phyloP scores from a whole-genome alignment of 305 asterid genomes.

The Rubia balearica region DNA sequence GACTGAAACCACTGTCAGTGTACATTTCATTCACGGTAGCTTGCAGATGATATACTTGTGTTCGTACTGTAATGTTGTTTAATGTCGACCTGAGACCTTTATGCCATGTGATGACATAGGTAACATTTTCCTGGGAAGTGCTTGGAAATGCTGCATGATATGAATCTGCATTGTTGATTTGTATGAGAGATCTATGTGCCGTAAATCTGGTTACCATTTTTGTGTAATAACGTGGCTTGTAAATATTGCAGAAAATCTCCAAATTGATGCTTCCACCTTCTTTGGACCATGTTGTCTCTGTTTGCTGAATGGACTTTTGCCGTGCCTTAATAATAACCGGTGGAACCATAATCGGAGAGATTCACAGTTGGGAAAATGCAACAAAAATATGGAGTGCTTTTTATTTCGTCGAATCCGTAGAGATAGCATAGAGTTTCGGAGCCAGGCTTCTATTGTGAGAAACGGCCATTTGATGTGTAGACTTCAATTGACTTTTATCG shows the following conservation, averaged over 20 bases:
- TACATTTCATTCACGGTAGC: not conserved
- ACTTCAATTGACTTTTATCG: slow-evolving; percentile 16
- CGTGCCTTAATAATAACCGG: slow-evolving; percentile 1
- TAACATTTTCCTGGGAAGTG: not conserved
- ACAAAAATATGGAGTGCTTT: slow-evolving; percentile 9
- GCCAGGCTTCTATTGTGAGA: slow-evolving; percentile 11
- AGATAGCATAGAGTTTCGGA: slow-evolving; percentile 14
- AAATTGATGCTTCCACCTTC: not conserved
- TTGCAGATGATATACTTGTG: not conserved
- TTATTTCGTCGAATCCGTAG: slow-evolving; percentile 11
- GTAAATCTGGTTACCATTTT: not conserved
- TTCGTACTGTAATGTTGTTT: not conserved
- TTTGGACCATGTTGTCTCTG: not conserved
- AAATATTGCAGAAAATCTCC: slow-evolving; percentile 10
- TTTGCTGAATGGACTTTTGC: not conserved
- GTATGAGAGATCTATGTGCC: not conserved
- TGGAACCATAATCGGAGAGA: not conserved
- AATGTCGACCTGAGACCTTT: not conserved
- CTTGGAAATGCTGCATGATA: not conserved
- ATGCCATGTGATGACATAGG: not conserved
- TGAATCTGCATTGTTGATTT: not conserved
- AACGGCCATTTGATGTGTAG: slow-evolving; percentile 13
- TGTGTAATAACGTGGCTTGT: not conserved
- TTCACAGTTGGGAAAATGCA: slow-evolving; percentile 15
- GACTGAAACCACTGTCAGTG: not conserved